phyloP scores from a whole-genome alignment of 2,329 filamentous ascomycete species.

The Colletotrichum graminicola region DNA sequence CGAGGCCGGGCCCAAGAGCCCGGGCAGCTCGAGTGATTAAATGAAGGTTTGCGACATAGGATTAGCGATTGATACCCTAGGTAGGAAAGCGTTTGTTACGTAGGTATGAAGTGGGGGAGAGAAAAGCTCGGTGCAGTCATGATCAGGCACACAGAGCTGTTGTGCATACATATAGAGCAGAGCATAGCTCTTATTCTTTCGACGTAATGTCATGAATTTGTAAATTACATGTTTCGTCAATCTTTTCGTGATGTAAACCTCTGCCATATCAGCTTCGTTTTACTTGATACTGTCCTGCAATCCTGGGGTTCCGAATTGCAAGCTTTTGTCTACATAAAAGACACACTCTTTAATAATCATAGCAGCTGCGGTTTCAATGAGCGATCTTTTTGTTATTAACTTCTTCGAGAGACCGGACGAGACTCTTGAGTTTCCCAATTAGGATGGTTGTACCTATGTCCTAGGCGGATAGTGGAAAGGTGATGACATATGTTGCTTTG shows the following conservation, averaged over 20 bases:
- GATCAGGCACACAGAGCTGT: slow-evolving; percentile 17
- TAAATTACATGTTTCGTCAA: neutral
- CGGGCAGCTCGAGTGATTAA: slow-evolving; percentile 28
- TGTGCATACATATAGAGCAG: neutral
- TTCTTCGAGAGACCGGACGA: neutral
- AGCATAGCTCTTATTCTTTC: neutral
- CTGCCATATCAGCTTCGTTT: neutral
- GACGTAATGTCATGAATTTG: neutral
- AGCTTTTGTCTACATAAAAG: too few species aligned
- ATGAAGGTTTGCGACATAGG: slow-evolving; percentile 9
- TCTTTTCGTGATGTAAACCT: neutral
- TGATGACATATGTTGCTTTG: neutral
- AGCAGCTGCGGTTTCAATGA: neutral
- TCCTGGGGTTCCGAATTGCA: too few species aligned
- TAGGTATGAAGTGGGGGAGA: slow-evolving; percentile 11
- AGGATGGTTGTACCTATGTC: neutral
- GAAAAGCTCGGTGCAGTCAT: neutral
- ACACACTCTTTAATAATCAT: neutral
- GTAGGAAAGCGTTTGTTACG: slow-evolving; percentile 22
- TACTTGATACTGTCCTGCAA: neutral
- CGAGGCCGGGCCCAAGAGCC: slow-evolving; percentile 28
- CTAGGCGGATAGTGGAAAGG: neutral
- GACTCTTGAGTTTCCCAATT: neutral
- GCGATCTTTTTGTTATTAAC: neutral
- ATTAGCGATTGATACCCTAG: slow-evolving; percentile 41